A percentile compares a stretch with the other conserved stretches of the same genome.
Evolutionary conservation across 305 asterid species (phyloP).

Genomic region (Fraxinus sp.): DNA sequence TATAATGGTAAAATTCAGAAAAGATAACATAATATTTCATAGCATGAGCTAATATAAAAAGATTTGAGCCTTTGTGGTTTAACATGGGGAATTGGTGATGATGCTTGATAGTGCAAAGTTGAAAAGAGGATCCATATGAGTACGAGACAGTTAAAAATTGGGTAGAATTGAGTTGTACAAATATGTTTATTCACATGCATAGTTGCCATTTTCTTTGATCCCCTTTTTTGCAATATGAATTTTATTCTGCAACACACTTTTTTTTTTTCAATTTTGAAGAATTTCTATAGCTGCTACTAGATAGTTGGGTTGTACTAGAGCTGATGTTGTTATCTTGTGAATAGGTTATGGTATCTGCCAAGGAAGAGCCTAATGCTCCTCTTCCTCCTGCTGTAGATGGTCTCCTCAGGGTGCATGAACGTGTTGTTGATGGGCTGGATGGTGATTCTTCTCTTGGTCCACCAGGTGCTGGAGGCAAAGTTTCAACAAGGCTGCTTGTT

Average conservation of each 20-base stretch:
- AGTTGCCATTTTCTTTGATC: background rate
- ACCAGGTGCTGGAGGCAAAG: constrained; percentile 53
- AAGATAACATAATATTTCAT: background rate
- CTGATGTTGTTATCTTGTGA: constrained; percentile 28
- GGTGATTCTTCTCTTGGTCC: constrained; percentile 63
- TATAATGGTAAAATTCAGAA: background rate
- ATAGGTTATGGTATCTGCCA: constrained; percentile 97
- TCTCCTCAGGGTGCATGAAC: constrained; percentile 82
- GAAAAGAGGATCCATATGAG: background rate
- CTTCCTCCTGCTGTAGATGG: constrained; percentile 97
- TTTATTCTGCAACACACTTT: background rate
- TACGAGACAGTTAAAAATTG: background rate
- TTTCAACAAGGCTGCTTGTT: constrained; percentile 78
- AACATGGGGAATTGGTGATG: background rate
- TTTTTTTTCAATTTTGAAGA: constrained; percentile 4
- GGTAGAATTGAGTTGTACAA: background rate
- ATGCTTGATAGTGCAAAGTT: background rate
- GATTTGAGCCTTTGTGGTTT: background rate
- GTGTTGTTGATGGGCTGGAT: constrained; percentile 85
- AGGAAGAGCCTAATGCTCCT: constrained; percentile 80
- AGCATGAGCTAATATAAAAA: background rate
- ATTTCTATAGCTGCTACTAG: constrained; percentile 2
- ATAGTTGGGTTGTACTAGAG: constrained; percentile 8
- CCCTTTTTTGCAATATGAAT: background rate
- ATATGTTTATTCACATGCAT: background rate